A percentile compares a stretch with the other conserved stretches of the same genome.
Conservation (phyloP, 2,329 filamentous ascomycete genomes). For the Trichophyton schoenleinii region DNA sequence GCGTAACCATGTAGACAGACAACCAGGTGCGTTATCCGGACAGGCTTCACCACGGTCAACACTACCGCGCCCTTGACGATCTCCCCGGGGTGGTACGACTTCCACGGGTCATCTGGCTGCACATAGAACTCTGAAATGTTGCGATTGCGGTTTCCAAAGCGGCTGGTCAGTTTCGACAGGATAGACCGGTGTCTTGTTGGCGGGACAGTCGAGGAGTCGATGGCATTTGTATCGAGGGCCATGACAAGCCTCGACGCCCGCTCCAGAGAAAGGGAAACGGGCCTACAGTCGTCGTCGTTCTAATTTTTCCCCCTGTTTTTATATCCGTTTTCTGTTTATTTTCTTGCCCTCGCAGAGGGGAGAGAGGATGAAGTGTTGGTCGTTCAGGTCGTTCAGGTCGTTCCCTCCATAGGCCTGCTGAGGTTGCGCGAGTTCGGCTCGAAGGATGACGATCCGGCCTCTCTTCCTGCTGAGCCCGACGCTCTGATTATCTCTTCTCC, state of each 20-base stretch:
- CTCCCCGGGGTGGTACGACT: conserved; percentile 50
- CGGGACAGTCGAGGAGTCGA: conserved; percentile 23
- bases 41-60: conserved; percentile 47
- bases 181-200: conserved; percentile 32
- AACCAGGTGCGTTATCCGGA: conserved; percentile 52
- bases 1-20: conserved; percentile 52
- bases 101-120: conserved; percentile 50
- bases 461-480: background rate
- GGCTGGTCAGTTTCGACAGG: conserved; percentile 44
- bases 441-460: background rate
- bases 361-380: background rate
- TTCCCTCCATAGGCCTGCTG: background rate
- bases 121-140: conserved; percentile 50
- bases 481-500: background rate
- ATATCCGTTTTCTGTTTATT: background rate
- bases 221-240: conserved; percentile 27
- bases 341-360: background rate
- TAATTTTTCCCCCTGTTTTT: background rate
- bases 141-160: conserved; percentile 41
- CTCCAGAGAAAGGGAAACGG: background rate
- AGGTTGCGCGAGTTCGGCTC: background rate
- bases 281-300: background rate
- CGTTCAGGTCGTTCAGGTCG: background rate
- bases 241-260: conserved; percentile 22
- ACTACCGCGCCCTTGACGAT: conserved; percentile 48